A percentile compares a stretch with the other conserved stretches of the same genome.
Evolutionary conservation across 164 flowering plant species (phyloP).

Genomic region (Sedum album): DNA sequence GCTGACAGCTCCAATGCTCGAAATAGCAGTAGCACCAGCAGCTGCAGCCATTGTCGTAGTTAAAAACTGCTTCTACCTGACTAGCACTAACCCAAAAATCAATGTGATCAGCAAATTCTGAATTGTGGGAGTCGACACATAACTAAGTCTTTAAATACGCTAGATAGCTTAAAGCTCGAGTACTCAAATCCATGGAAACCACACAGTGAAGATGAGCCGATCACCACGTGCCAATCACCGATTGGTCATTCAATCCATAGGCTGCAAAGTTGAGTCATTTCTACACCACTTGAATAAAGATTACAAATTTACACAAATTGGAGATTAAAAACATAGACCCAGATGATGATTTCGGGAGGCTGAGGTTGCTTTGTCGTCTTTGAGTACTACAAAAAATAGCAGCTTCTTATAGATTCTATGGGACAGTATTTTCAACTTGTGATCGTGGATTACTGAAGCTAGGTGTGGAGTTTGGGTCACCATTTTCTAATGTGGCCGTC

Average conservation of each 20-base stretch:
- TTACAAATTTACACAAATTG: background rate
- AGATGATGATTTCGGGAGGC: background rate
- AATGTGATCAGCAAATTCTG: background rate
- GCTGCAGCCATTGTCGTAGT: background rate
- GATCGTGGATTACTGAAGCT: background rate
- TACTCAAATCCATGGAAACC: background rate
- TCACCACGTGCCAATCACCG: background rate
- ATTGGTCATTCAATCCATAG: background rate
- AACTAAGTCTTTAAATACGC: too few relatives aligned
- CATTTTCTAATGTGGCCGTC: too few relatives aligned
- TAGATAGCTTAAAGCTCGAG: background rate
- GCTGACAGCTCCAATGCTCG: slow-evolving; percentile 36
- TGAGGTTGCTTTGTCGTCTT: background rate
- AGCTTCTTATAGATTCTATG: background rate
- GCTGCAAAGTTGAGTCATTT: background rate
- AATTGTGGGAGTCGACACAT: background rate
- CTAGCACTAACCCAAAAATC: background rate
- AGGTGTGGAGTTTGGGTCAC: too few relatives aligned
- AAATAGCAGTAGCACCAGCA: slow-evolving; percentile 24
- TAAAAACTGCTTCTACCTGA: background rate
- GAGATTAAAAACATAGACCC: background rate
- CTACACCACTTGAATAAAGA: background rate
- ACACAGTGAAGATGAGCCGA: slow-evolving; percentile 4
- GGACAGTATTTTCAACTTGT: background rate
- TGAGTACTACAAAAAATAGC: background rate